phyloP scores from a whole-genome alignment of 352 stramenopile genomes.

The Blastocystis sp. region DNA sequence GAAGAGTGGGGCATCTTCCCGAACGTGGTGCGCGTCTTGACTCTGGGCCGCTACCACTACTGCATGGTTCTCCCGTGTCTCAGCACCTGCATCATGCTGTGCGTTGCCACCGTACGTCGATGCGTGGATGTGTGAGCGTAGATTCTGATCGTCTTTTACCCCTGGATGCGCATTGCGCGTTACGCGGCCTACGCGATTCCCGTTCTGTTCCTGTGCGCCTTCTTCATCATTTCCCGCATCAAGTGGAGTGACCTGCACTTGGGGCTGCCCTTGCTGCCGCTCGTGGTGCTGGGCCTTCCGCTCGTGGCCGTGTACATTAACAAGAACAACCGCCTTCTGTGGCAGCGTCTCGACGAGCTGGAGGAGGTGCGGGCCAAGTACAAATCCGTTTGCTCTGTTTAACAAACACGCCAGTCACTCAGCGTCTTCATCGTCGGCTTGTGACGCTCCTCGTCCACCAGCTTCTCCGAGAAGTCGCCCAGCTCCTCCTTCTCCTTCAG shows the following conservation, averaged over 20 bases:
- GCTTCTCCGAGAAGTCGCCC: constrained; percentile 30
- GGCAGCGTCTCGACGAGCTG: constrained; percentile 18
- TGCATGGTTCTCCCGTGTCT: constrained; percentile 19
- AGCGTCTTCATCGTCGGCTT: constrained; percentile 59
- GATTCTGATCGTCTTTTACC: constrained; percentile 41
- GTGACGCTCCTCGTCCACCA: constrained; percentile 57
- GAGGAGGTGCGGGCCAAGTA: constrained; percentile 47
- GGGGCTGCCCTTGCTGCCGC: neutral
- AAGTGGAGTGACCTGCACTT: constrained; percentile 23
- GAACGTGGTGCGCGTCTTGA: constrained; percentile 52
- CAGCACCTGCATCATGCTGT: constrained; percentile 31
- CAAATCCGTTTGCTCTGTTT: constrained; percentile 47
- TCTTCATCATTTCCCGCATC: neutral
- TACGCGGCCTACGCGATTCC: constrained; percentile 10
- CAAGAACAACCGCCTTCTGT: constrained; percentile 19
- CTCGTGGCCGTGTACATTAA: constrained; percentile 24
- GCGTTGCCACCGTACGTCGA: constrained; percentile 6
- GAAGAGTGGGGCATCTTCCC: constrained; percentile 11
- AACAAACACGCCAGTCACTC: constrained; percentile 36
- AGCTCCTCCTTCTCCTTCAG: constrained; percentile 44
- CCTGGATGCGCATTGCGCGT: constrained; percentile 24
- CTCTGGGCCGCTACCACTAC: constrained; percentile 21
- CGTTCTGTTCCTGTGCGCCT: neutral
- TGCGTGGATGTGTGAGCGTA: neutral
- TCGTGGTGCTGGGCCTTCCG: neutral